phyloP scores from a whole-genome alignment of 23 red algal genomes.

The Gracilaria domingensis region DNA sequence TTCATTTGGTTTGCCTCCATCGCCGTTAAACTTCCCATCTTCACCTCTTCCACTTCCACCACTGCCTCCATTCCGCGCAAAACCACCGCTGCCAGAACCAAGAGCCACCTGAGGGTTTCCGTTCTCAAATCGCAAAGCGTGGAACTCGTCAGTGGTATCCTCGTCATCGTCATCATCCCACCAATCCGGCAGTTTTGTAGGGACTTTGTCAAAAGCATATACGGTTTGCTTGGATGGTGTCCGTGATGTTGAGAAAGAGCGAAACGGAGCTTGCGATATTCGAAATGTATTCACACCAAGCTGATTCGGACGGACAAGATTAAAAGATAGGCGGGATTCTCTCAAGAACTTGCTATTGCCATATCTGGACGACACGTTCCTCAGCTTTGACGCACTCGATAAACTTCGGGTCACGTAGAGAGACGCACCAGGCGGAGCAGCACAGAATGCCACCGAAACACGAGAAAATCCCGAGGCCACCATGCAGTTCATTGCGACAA shows the following conservation, averaged over 20 bases:
- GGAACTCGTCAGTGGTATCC: constrained; percentile 15
- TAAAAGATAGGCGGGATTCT: background rate
- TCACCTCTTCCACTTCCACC: constrained; percentile 46
- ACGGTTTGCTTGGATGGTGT: background rate
- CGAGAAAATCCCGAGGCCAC: background rate
- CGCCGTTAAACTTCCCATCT: constrained; percentile 18
- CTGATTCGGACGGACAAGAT: background rate
- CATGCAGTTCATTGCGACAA: background rate
- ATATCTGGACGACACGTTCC: background rate
- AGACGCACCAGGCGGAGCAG: background rate
- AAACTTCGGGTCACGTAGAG: background rate
- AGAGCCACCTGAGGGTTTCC: background rate
- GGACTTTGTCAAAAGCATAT: constrained; percentile 67
- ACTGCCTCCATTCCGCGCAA: constrained; percentile 7
- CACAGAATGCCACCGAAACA: background rate
- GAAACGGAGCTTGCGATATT: background rate
- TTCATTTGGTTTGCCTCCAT: background rate
- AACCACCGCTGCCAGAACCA: constrained; percentile 26
- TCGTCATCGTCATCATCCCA: constrained; percentile 71
- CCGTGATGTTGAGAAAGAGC: background rate
- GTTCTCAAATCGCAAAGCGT: constrained; percentile 8
- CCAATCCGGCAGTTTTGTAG: constrained; percentile 47
- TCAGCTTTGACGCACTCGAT: too few species aligned
- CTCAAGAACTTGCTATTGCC: background rate
- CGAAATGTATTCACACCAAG: background rate